Conservation (phyloP, 352 stramenopile genomes). For the Aphanomyces astaci region DNA sequence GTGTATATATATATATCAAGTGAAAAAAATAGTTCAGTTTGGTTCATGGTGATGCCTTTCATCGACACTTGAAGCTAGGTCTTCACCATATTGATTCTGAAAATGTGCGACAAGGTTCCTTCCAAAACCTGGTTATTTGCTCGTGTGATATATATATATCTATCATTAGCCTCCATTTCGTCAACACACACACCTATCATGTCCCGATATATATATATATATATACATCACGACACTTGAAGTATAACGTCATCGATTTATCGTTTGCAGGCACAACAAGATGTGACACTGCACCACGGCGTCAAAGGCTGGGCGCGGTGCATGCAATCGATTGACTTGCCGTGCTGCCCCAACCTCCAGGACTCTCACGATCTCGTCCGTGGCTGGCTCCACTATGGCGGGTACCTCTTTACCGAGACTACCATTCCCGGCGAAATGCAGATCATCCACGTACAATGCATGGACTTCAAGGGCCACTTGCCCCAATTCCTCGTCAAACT, state of each 20-base stretch:
- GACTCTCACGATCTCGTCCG: constrained; percentile 51
- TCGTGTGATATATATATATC: too few relatives aligned
- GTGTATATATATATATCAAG: too few relatives aligned
- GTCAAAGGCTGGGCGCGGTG: constrained; percentile 48
- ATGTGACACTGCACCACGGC: constrained; percentile 55
- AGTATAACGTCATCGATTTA: neutral
- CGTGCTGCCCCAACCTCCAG: constrained; percentile 48
- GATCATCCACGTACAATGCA: constrained; percentile 2
- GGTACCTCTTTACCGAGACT: constrained; percentile 66
- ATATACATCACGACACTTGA: too few relatives aligned
- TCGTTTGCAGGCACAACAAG: constrained; percentile 56
- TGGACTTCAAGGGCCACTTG: constrained; percentile 1
- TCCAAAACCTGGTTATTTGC: too few relatives aligned
- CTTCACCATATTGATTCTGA: too few relatives aligned
- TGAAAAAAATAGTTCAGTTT: too few relatives aligned
- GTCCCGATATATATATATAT: too few relatives aligned
- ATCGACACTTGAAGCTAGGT: too few relatives aligned
- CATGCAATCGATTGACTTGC: constrained; percentile 53
- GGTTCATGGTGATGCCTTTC: too few relatives aligned
- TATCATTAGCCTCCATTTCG: too few relatives aligned
- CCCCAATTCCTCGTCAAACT: constrained; percentile 7
- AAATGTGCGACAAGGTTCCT: too few relatives aligned
- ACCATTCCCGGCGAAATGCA: constrained; percentile 1
- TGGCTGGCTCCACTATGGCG: constrained; percentile 64
- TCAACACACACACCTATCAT: too few relatives aligned